Conservation (phyloP, 2,329 filamentous ascomycete genomes). For the Aspergillus phoenicis region DNA sequence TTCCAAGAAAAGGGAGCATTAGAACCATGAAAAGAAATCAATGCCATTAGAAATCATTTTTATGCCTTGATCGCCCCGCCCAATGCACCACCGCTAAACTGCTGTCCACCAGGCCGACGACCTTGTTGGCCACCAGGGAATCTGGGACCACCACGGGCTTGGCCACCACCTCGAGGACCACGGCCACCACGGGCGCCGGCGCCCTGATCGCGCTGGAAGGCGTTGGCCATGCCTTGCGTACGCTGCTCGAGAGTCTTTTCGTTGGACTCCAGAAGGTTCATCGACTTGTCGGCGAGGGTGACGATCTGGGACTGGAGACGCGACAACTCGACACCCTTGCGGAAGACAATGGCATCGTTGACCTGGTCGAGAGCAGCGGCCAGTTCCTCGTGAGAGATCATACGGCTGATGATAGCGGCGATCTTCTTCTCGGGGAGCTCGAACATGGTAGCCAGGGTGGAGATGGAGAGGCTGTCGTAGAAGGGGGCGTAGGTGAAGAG, state of each 20-base stretch:
- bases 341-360: slow-evolving; percentile 96
- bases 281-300: slow-evolving; percentile 93
- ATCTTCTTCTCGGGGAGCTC: slow-evolving; percentile 91
- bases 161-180: slow-evolving; percentile 48
- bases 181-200: slow-evolving; percentile 69
- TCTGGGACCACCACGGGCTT: slow-evolving; percentile 41
- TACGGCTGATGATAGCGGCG: slow-evolving; percentile 93
- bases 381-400: slow-evolving; percentile 99
- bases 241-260: slow-evolving; percentile 96
- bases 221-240: slow-evolving; percentile 92
- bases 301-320: slow-evolving; percentile 93
- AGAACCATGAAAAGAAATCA: slow-evolving; percentile 28
- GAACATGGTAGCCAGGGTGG: slow-evolving; percentile 89
- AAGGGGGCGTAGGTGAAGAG: slow-evolving; percentile 99
- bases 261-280: slow-evolving; percentile 92
- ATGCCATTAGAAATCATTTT: slow-evolving; percentile 40
- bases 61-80: slow-evolving; percentile 55
- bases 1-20: slow-evolving; percentile 28
- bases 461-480: slow-evolving; percentile 92
- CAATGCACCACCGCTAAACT: slow-evolving; percentile 54
- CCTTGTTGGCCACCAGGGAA: slow-evolving; percentile 44
- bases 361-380: slow-evolving; percentile 96
- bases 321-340: slow-evolving; percentile 97
- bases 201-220: slow-evolving; percentile 89
- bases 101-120: slow-evolving; percentile 52